These are phyloP conservation scores for Amaranthus palmeri DNA, from an alignment of 148 eudicot genomes.

Conservation along the genomic window DNA sequence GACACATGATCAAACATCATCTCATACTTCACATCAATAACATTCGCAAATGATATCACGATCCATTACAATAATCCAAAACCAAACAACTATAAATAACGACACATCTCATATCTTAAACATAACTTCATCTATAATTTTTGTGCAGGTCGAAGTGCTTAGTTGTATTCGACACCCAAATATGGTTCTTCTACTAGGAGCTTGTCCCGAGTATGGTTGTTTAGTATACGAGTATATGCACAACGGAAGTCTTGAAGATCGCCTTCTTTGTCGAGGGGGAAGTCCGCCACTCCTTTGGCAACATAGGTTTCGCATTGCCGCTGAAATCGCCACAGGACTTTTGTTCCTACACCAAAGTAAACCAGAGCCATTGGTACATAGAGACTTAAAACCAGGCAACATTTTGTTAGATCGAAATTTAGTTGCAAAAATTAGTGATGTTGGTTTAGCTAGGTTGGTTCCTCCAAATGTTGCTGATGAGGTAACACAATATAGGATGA, in stretches of 20 bases:
- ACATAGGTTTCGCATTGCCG: slow-evolving; percentile 68
- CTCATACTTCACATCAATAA: too few relatives aligned
- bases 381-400: slow-evolving; percentile 86
- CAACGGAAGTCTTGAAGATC: slow-evolving; percentile 93
- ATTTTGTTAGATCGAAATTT: slow-evolving; percentile 78
- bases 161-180: slow-evolving; percentile 88
- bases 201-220: slow-evolving; percentile 98
- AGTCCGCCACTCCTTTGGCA: slow-evolving; percentile 71
- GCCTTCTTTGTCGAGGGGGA: slow-evolving; percentile 53
- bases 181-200: slow-evolving; percentile 92
- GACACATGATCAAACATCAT: too few relatives aligned
- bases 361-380: slow-evolving; percentile 91
- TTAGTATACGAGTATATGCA: slow-evolving; percentile 90
- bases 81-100: too few relatives aligned
- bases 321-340: slow-evolving; percentile 75
- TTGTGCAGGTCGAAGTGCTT: slow-evolving; percentile 71
- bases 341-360: slow-evolving; percentile 86
- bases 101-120: too few relatives aligned
- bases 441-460: slow-evolving; percentile 86
- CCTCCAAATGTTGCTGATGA: slow-evolving; percentile 69
- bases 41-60: too few relatives aligned
- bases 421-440: slow-evolving; percentile 85
- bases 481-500: slow-evolving; percentile 83
- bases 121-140: too few relatives aligned
- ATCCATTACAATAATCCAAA: too few relatives aligned